These are phyloP conservation scores for Yamadazyma atmosphaerica DNA, from an alignment of 1,139 yeast genomes.

Conservation along the genomic window DNA sequence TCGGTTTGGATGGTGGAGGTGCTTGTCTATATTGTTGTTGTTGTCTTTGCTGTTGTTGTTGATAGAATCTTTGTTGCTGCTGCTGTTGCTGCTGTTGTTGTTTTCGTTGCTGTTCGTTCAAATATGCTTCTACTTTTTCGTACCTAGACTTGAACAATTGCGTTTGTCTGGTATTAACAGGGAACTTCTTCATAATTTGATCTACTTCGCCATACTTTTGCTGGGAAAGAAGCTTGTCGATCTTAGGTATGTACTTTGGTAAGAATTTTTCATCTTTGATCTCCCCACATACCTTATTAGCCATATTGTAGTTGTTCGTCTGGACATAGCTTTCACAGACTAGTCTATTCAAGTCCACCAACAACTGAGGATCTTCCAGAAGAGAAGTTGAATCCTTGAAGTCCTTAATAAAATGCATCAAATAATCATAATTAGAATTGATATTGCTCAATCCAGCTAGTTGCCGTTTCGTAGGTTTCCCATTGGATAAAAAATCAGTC, in stretches of 20 bases:
- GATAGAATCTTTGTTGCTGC: constrained; percentile 51
- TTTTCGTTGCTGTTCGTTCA: constrained; percentile 34
- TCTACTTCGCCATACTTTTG: constrained; percentile 48
- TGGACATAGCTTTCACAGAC: constrained; percentile 50
- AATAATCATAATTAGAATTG: constrained; percentile 35
- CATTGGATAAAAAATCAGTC: constrained; percentile 24
- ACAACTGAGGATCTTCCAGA: constrained; percentile 17
- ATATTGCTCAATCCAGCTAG: constrained; percentile 27
- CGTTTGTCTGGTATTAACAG: constrained; percentile 40
- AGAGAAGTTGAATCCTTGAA: constrained; percentile 15
- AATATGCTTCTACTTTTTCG: constrained; percentile 22
- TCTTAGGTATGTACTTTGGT: constrained; percentile 46
- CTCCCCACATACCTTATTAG: constrained; percentile 34
- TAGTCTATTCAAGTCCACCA: constrained; percentile 36
- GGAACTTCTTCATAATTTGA: constrained; percentile 28
- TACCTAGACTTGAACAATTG: constrained; percentile 33
- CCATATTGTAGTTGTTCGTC: constrained; percentile 27
- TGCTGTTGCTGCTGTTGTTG: constrained; percentile 43
- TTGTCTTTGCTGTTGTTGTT: constrained; percentile 50
- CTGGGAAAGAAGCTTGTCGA: constrained; percentile 40
- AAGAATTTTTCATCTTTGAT: constrained; percentile 34
- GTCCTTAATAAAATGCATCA: constrained; percentile 23
- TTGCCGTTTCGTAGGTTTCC: constrained; percentile 31
- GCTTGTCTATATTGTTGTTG: constrained; percentile 40
- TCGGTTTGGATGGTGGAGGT: constrained; percentile 39